phyloP scores from a whole-genome alignment of 1,284 basidiomycete genomes.

The Tilletiopsis washingtonensis region DNA sequence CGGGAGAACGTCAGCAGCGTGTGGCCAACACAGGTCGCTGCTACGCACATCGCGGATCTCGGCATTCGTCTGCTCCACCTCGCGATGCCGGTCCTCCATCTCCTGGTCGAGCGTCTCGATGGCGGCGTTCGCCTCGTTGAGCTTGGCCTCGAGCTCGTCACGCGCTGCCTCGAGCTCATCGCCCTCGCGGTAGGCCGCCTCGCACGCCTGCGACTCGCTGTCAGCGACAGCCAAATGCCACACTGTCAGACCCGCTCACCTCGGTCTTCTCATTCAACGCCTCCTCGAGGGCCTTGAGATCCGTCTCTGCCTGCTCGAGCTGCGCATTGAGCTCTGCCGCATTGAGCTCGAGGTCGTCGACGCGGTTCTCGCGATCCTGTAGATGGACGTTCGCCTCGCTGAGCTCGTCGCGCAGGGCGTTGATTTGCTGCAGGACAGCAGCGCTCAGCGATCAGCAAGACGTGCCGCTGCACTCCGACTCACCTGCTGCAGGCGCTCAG shows the following conservation, averaged over 20 bases:
- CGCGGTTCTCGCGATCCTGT: constrained; percentile 32
- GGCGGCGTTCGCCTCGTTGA: constrained; percentile 19
- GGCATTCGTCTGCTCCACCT: constrained; percentile 51
- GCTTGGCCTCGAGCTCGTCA: constrained; percentile 33
- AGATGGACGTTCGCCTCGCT: constrained; percentile 34
- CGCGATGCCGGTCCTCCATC: neutral
- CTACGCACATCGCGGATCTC: constrained; percentile 59
- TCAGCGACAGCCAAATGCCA: no score
- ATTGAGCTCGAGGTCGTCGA: constrained; percentile 38
- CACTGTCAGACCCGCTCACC: no score
- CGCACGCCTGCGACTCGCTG: no score
- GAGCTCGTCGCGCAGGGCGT: constrained; percentile 29
- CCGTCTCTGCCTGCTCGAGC: constrained; percentile 15
- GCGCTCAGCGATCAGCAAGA: no score
- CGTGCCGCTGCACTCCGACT: no score
- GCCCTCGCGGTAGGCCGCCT: no score
- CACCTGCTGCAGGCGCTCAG: constrained; percentile 5
- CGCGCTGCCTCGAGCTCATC: constrained; percentile 10
- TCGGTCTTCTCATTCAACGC: no score
- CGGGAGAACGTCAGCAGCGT: no score
- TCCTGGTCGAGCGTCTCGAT: constrained; percentile 47
- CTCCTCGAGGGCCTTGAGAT: no score
- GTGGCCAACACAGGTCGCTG: no score
- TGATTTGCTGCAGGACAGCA: constrained; percentile 13
- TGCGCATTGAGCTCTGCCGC: no score